phyloP scores from a whole-genome alignment of 108 stramenopile species.

The Conticribra weissflogii region DNA sequence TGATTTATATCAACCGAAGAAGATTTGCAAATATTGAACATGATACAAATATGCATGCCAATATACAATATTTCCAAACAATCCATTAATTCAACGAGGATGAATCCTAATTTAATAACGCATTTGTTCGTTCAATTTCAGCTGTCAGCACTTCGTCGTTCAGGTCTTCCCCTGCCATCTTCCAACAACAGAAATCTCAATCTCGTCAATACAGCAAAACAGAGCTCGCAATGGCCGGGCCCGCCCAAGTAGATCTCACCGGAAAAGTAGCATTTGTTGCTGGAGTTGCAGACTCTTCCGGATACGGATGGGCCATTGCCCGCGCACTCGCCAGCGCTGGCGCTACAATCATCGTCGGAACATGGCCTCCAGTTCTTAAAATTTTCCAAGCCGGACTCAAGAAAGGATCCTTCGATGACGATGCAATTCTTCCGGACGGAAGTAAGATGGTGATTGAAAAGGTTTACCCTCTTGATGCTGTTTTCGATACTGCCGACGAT shows the following conservation, averaged over 20 bases:
- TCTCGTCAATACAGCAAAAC: conserved; percentile 51
- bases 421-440: conserved; percentile 84
- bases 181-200: conserved; percentile 40
- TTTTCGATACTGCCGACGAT: conserved; percentile 93
- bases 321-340: conserved; percentile 95
- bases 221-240: conserved; percentile 58
- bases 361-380: conserved; percentile 98
- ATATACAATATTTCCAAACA: too few species aligned
- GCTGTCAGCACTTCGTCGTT: conserved; percentile 44
- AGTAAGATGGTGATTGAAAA: conserved; percentile 93
- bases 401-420: conserved; percentile 90
- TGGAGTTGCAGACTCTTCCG: conserved; percentile 96
- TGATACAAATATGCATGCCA: too few species aligned
- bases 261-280: conserved; percentile 97
- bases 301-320: conserved; percentile 99
- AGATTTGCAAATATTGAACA: too few species aligned
- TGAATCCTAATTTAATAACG: too few species aligned
- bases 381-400: conserved; percentile 91
- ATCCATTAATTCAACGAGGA: too few species aligned
- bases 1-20: too few species aligned
- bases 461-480: conserved; percentile 98
- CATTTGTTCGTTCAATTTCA: conserved; percentile 9
- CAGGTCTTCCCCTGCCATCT: conserved; percentile 27
- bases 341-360: conserved; percentile 96
- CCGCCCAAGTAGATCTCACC: conserved; percentile 70